Base-by-base conservation (phyloP, 2,329 filamentous ascomycete genomes). In the Fusarium haematococcum region DNA sequence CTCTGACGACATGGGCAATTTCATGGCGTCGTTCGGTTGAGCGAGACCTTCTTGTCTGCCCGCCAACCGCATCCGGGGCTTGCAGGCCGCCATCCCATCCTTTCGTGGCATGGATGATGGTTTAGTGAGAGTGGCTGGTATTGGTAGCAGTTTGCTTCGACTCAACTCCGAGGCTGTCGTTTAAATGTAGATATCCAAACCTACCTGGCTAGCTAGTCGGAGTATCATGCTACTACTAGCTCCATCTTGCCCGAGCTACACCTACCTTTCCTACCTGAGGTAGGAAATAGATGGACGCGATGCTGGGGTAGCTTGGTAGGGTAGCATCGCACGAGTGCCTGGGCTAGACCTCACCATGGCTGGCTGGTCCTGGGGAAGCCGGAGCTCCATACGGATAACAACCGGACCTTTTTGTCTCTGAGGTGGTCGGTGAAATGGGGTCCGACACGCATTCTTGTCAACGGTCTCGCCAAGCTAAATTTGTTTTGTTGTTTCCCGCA, bases 281-380 rank as follows among this genome's bases (percentile, higher is more conserved):
- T 52, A 30, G 48, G 48, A 48, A 52, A 30, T 30, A 52, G 48
- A 52, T 52, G 48, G 48, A 70, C 48, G 63, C 30, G 68, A 71
- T 73, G 50, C 68, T 68, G 63, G 71, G 71, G 71, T 74, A 71
- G 57, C 65, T 71, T 54, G 48, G 60, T 65, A 72, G 69, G 52
- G 71, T 71, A 39, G 60, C 43, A 74, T 74, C 70, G 71, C 71
- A 69, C 71, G 68, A 74, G 71, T 71, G 37, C 71, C 71, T 74
- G 71, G 54, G 54, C 68, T 71, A 74, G 54, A 59, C 70, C 67
- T 71, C 60, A 37, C 23, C 32, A 54, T 67, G 20, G 30, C 57
- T 63, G 59, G 50, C 60, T 56, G 52, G 57, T 18, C 20, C 63
- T 57, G 52, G 20, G 18, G 18, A 54, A 54, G 48, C 35, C 48